Conservation (phyloP, 2,329 filamentous ascomycete genomes). For the Ophiostoma angusticollis region DNA sequence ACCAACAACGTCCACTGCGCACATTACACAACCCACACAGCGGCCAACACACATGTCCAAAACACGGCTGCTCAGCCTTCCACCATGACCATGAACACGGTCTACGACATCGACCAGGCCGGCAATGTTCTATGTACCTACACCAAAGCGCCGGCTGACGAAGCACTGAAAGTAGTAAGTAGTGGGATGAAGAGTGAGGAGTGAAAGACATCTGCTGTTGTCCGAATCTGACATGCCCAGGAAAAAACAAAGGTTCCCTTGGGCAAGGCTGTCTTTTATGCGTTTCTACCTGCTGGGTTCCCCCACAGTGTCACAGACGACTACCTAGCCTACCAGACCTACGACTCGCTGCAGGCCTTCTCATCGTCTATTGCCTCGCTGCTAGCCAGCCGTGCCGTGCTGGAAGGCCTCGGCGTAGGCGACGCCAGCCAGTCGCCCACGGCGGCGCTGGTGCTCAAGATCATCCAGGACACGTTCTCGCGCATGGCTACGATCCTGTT, state of each 20-base stretch:
- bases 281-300: conserved; percentile 80
- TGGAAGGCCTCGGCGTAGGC: conserved; percentile 70
- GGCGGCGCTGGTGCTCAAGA: conserved; percentile 66
- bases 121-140: conserved; percentile 26
- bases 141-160: conserved; percentile 14
- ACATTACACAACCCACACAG: too few relatives aligned
- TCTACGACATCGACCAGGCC: conserved; percentile 26
- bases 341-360: conserved; percentile 72
- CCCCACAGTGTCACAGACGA: conserved; percentile 76
- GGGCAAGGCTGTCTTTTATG: conserved; percentile 39
- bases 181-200: neutral
- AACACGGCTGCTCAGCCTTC: neutral
- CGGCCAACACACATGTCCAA: conserved; percentile 1
- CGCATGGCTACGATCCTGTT: conserved; percentile 77
- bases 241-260: conserved; percentile 24
- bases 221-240: conserved; percentile 14
- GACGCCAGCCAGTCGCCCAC: conserved; percentile 69
- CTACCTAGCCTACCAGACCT: conserved; percentile 61
- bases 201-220: too few relatives aligned
- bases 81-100: conserved; percentile 18
- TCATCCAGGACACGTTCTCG: conserved; percentile 70
- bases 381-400: conserved; percentile 68
- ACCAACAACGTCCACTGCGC: too few relatives aligned
- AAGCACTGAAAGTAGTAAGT: conserved; percentile 17
- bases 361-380: conserved; percentile 70